Conservation (phyloP, 257 asterid species). For the Jasminum sambac region DNA sequence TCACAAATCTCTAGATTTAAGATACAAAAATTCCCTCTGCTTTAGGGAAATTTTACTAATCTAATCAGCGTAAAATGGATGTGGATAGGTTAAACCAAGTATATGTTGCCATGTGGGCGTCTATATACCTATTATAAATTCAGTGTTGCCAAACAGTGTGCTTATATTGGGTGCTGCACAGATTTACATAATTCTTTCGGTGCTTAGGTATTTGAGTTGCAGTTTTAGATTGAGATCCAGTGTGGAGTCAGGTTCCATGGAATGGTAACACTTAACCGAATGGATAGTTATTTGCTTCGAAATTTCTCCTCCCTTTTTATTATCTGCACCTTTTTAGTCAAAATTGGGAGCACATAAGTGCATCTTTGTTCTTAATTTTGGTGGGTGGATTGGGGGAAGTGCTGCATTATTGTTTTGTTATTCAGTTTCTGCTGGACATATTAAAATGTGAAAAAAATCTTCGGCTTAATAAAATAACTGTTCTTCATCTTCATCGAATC, state of each 20-base stretch:
- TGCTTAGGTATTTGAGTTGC: not conserved
- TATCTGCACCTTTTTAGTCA: not conserved
- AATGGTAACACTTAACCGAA: not conserved
- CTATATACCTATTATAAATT: no score
- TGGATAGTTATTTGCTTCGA: not conserved
- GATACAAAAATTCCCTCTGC: no score
- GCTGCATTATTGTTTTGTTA: not conserved
- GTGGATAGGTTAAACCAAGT: no score
- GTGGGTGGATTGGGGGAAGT: not conserved
- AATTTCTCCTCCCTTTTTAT: not conserved
- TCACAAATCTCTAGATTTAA: no score
- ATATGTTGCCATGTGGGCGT: no score
- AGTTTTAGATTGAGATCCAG: slow-evolving; percentile 5
- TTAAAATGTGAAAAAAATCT: no score
- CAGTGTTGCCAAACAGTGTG: no score
- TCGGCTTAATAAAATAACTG: slow-evolving; percentile 5
- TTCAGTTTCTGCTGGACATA: slow-evolving; percentile 20
- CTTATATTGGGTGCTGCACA: not conserved
- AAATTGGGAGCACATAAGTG: not conserved
- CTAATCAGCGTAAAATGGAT: no score
- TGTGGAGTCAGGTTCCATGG: slow-evolving; percentile 5
- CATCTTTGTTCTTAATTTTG: not conserved
- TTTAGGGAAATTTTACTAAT: no score
- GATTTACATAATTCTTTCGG: not conserved
- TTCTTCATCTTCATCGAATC: slow-evolving; percentile 14